These are phyloP conservation scores for Botryotinia convoluta DNA, from an alignment of 2,329 filamentous ascomycete genomes.

Conservation along the genomic window DNA sequence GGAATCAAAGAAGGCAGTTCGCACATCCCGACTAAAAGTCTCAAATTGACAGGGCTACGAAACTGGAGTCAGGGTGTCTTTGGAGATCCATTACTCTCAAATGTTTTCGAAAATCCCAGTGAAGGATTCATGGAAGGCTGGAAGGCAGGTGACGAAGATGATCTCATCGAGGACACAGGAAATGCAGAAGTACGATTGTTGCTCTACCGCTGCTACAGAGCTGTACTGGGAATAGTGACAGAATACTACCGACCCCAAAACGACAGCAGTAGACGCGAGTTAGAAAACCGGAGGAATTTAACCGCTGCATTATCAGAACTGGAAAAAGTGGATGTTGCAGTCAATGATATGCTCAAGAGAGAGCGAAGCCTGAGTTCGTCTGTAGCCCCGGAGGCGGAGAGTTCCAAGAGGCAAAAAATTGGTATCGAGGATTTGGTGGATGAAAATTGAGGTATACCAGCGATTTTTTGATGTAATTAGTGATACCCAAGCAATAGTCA, in stretches of 20 bases:
- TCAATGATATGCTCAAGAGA: slow-evolving; percentile 30
- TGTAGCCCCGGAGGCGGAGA: slow-evolving; percentile 18
- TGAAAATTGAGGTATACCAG: slow-evolving; percentile 16
- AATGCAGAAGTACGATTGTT: slow-evolving; percentile 49
- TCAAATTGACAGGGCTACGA: slow-evolving; percentile 49
- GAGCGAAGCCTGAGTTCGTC: slow-evolving; percentile 26
- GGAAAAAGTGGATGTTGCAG: slow-evolving; percentile 38
- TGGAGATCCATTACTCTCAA: slow-evolving; percentile 56
- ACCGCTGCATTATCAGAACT: slow-evolving; percentile 48
- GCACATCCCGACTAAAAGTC: slow-evolving; percentile 17
- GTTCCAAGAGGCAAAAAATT: slow-evolving; percentile 30
- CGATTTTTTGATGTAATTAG: slow-evolving; percentile 17
- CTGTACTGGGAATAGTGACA: slow-evolving; percentile 50
- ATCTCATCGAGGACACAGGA: slow-evolving; percentile 45
- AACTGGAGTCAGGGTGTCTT: slow-evolving; percentile 60
- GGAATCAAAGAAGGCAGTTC: slow-evolving; percentile 20
- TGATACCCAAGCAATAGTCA: slow-evolving; percentile 20
- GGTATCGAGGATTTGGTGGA: slow-evolving; percentile 19
- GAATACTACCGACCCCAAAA: slow-evolving; percentile 54
- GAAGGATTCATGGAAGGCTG: slow-evolving; percentile 49
- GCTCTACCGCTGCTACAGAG: slow-evolving; percentile 58
- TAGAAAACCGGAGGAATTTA: slow-evolving; percentile 52
- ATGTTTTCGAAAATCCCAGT: slow-evolving; percentile 47
- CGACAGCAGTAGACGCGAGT: slow-evolving; percentile 50
- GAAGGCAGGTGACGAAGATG: slow-evolving; percentile 30